Base-by-base conservation (phyloP, 192 early-diverging fungal species). In the Coemansia sp. region DNA sequence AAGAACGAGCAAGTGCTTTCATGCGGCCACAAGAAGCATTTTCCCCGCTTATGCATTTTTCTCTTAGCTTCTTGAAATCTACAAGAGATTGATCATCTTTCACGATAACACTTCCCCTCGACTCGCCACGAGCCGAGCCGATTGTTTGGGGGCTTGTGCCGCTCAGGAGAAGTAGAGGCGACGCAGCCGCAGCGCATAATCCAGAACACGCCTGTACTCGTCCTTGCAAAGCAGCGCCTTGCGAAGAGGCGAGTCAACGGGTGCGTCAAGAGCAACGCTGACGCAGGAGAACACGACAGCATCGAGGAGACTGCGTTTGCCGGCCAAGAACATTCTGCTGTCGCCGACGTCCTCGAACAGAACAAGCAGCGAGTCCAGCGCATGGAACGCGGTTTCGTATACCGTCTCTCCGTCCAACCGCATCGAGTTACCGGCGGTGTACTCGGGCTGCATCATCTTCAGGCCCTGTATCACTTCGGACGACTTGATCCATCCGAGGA, bases 251-350 rank as follows among this genome's bases (percentile, higher is more conserved):
- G 74, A 76, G 26, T 69, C 63, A 5, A 81, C 40, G 0, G 79
- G 79, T 0, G 74, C 61, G 10, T 81, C 70, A 6, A 81, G 32
- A 18, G 74, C 23, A 41, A 63, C 49, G 26, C 70, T 76, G 13
- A 81, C 16, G 61, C 79, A 81, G 16, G 79, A 64, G 42, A 73
- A 64, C 6, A 73, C 79, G 21, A 63, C 47, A 15, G 79, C 79
- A 39, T 81, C 79, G 10, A 81, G 68, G 1, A 42, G 26, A 38
- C 74, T 65, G 0, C 71, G 79, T 9, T 11, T 39, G 23, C 69
- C 71, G 0, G 65, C 62, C 53, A 81, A 44, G 48, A 66, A 81
- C 37, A 68, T 50, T 0, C 68, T 41, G 6, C 18, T 58, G 56
- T 16, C 23, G 56, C 39, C 38, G 7, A 58, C 56, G 6, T 69